Conservation (phyloP, 1,139 yeast species). For the Lodderomyces metapsilosis region DNA sequence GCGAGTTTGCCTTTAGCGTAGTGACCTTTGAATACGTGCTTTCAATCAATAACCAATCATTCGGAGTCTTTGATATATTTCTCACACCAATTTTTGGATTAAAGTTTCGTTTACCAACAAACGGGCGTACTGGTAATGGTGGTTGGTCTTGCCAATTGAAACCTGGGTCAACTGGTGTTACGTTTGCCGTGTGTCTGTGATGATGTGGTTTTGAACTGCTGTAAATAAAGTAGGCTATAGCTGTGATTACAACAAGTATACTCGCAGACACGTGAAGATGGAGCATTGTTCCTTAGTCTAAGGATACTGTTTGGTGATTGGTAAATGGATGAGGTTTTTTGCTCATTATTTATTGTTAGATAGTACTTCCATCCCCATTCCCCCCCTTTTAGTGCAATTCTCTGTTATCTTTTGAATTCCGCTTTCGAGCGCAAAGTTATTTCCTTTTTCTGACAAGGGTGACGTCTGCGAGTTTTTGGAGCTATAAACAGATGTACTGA, state of each 20-base stretch:
- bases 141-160: conserved; percentile 48
- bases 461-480: too few species aligned
- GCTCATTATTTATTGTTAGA: too few species aligned
- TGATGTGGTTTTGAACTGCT: neutral
- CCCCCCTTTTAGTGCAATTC: neutral
- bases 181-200: conserved; percentile 1
- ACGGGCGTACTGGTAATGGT: conserved; percentile 58
- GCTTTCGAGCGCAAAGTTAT: too few species aligned
- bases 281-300: neutral
- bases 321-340: too few species aligned
- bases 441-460: too few species aligned
- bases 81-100: conserved; percentile 39
- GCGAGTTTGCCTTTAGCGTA: conserved; percentile 20
- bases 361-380: too few species aligned
- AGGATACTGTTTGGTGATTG: too few species aligned
- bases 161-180: conserved; percentile 19
- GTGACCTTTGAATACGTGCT: conserved; percentile 30
- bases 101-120: conserved; percentile 34
- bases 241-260: neutral
- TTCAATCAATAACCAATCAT: conserved; percentile 41
- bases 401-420: too few species aligned
- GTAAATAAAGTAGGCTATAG: neutral
- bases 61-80: conserved; percentile 29
- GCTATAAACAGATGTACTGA: too few species aligned
- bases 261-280: neutral